Evolutionary conservation across 106 monocot species (phyloP), one percentile per base, ranked within the genome.

Genomic region (Acorus gramineus): DNA sequence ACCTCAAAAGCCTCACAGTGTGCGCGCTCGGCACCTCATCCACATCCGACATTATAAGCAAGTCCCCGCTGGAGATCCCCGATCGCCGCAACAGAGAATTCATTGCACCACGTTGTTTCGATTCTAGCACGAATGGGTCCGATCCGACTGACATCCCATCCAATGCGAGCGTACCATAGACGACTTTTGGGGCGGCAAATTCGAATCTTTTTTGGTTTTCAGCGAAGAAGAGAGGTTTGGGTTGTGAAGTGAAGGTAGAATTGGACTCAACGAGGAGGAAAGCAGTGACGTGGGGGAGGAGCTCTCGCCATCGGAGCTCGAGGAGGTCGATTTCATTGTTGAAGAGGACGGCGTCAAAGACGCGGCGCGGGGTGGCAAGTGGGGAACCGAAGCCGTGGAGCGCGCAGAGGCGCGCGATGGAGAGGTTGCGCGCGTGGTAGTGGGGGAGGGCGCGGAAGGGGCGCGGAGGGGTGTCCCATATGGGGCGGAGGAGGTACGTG

Each of bases 301-400:
- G 82, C 62, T 91, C 91, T n/a, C 56, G 76, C 56, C 78, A 82
- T 4, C 91, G 82, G 62, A 96, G 73, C 60, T 91, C 87, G 11
- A 96, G 78, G 7, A 96, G 63, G 69, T 98, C 96, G 3, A 98
- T 77, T 70, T 98, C 96, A 11, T 91, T 98, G 72, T 88, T 88
- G 59, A 98, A 91, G 66, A 98, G 78, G 43, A 91, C 68, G 8
- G 91, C 87, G 57, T 98, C 96, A n/a, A 85, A 92, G 8, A 98
- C 69, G 6, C 72, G 71, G 46, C 91, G 96, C 3, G 96, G 96
- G 7, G 81, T 61, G 43, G 81, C 12, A 7, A 74, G 80, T 47
- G 69, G 50, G 3, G 67, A 49, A 28, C 28, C 28, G 85, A 87
- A 91, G 4, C 96, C 91, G 52, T 98, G 91, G 46, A 96, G 90